phyloP scores from a whole-genome alignment of 768 basidiomycete genomes.

The Tulasnella calospora region DNA sequence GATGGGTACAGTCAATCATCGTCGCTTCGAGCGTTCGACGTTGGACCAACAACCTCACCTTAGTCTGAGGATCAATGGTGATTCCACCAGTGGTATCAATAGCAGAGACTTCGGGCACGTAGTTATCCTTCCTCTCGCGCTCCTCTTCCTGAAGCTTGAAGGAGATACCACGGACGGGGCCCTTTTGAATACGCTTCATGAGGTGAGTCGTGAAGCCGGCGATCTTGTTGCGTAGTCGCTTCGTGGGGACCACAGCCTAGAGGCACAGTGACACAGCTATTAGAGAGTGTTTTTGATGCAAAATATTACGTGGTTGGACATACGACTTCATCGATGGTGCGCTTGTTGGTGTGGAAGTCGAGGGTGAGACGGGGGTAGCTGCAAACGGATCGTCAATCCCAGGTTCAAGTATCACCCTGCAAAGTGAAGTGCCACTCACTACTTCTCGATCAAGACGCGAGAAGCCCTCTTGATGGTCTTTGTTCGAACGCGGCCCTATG shows the following conservation, averaged over 20 bases:
- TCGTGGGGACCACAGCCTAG: conserved; percentile 91
- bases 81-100: conserved; percentile 73
- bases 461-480: conserved; percentile 99
- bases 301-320: conserved; percentile 34
- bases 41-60: conserved; percentile 64
- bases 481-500: conserved; percentile 95
- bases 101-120: conserved; percentile 96
- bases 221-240: conserved; percentile 99
- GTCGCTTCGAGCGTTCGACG: no score
- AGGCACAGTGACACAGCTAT: not conserved
- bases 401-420: not conserved
- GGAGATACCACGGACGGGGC: conserved; percentile 98
- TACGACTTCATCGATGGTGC: conserved; percentile 96
- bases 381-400: conserved; percentile 13
- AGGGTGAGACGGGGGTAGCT: conserved; percentile 99
- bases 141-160: conserved; percentile 99
- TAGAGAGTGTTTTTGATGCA: conserved; percentile 22
- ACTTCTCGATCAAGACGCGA: conserved; percentile 98
- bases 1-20: no score
- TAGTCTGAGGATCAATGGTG: conserved; percentile 89
- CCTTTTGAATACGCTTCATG: conserved; percentile 99
- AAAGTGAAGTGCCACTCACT: conserved; percentile 50
- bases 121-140: conserved; percentile 98
- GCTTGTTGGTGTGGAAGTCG: conserved; percentile 99
- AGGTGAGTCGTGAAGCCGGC: conserved; percentile 99